Conservation (phyloP, 2,329 filamentous ascomycete species). For the Microdochium paspali region DNA sequence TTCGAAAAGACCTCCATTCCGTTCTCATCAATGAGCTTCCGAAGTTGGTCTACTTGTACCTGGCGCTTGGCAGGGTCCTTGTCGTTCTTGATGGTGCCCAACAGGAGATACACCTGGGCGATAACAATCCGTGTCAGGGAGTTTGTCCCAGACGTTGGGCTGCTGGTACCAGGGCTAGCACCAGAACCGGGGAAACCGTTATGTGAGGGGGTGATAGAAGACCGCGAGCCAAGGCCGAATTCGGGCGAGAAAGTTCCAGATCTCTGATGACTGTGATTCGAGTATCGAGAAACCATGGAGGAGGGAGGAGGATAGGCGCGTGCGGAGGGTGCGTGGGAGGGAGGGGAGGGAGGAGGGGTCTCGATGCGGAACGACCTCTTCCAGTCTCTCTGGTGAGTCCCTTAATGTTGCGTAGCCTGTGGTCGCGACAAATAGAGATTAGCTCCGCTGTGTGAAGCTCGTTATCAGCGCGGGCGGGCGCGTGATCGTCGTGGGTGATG, state of each 20-base stretch:
- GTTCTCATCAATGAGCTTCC: constrained; percentile 94
- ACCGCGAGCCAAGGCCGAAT: constrained; percentile 38
- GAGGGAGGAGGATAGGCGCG: neutral
- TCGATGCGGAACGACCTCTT: neutral
- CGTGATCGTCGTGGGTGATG: neutral
- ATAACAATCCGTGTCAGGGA: constrained; percentile 88
- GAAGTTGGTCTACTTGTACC: constrained; percentile 80
- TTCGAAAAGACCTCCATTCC: constrained; percentile 98
- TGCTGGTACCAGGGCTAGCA: constrained; percentile 52
- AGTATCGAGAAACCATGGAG: neutral
- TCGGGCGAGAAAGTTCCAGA: constrained; percentile 56
- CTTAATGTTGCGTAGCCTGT: neutral
- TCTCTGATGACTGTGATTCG: constrained; percentile 19
- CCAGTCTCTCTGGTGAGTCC: neutral
- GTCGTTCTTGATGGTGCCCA: constrained; percentile 92
- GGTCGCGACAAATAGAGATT: neutral
- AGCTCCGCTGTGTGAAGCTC: neutral
- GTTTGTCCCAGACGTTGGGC: constrained; percentile 47
- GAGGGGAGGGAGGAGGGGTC: neutral
- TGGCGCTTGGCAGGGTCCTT: constrained; percentile 88
- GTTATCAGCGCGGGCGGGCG: neutral
- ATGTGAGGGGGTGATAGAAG: constrained; percentile 46
- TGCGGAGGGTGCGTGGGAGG: neutral
- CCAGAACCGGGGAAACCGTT: constrained; percentile 49
- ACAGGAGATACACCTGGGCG: constrained; percentile 86